phyloP scores from a whole-genome alignment of 192 early-diverging fungal genomes.

The Backusella tarrabulga region DNA sequence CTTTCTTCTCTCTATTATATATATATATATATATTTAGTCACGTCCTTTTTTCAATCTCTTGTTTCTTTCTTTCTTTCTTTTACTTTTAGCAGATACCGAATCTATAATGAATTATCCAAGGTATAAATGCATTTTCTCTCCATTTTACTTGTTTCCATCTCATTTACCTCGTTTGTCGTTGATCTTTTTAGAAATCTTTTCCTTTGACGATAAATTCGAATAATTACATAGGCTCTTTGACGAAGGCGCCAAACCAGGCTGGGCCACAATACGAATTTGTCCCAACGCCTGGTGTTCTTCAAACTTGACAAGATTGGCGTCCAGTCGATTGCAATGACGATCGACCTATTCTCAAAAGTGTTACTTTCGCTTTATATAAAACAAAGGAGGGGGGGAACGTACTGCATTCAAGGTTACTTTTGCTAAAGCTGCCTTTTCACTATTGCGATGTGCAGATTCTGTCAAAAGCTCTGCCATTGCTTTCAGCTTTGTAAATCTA shows the following conservation, averaged over 20 bases:
- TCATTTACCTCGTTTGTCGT: conserved; percentile 30
- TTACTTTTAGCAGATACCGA: conserved; percentile 6
- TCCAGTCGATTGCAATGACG: conserved; percentile 25
- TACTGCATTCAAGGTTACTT: conserved; percentile 91
- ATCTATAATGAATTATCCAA: neutral
- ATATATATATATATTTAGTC: neutral
- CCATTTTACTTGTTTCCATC: conserved; percentile 21
- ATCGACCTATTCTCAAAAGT: neutral
- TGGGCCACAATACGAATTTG: conserved; percentile 10
- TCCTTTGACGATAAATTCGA: conserved; percentile 9
- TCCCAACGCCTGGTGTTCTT: conserved; percentile 9
- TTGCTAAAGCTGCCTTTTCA: conserved; percentile 90
- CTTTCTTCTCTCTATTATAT: conserved; percentile 25
- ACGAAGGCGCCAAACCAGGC: conserved; percentile 18
- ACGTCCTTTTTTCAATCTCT: too few relatives aligned
- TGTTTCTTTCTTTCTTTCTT: neutral
- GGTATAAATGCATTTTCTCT: too few relatives aligned
- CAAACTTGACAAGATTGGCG: conserved; percentile 26
- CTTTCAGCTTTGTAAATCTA: conserved; percentile 48
- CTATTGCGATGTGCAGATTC: conserved; percentile 82
- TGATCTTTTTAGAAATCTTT: conserved; percentile 30
- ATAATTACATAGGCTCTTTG: conserved; percentile 5
- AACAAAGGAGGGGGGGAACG: neutral
- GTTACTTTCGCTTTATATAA: too few relatives aligned
- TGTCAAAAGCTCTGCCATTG: conserved; percentile 57